Conservation (phyloP, 306 rosid species). For the Oemleria cerasiformis region DNA sequence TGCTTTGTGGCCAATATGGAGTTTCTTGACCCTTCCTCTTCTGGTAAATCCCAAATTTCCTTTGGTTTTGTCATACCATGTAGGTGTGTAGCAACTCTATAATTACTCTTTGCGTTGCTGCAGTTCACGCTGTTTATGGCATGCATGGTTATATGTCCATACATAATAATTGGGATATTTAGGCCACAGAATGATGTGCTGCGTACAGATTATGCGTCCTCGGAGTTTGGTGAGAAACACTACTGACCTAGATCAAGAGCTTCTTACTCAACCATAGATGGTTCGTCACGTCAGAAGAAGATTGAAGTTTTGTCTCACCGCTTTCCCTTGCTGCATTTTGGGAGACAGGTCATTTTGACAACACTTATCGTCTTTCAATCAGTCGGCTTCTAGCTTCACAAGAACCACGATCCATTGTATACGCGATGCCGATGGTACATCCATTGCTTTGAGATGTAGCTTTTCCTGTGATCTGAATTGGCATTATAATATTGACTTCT, state of each 20-base stretch:
- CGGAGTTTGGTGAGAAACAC: conserved; percentile 41
- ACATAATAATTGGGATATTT: conserved; percentile 64
- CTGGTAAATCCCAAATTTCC: conserved; percentile 49
- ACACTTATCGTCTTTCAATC: conserved; percentile 38
- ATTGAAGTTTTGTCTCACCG: conserved; percentile 21
- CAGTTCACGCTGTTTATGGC: conserved; percentile 99
- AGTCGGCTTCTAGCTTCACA: conserved; percentile 24
- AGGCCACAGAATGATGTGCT: conserved; percentile 61
- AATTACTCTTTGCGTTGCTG: conserved; percentile 34
- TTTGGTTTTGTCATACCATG: conserved; percentile 8
- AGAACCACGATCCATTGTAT: conserved; percentile 12
- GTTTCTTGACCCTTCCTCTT: conserved; percentile 91
- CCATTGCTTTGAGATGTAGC: conserved; percentile 29
- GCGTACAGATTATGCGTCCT: conserved; percentile 74
- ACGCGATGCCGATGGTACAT: conserved; percentile 9
- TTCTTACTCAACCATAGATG: conserved; percentile 39
- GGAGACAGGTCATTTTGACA: conserved; percentile 23
- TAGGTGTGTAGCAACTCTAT: conserved; percentile 21
- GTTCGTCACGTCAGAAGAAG: conserved; percentile 26
- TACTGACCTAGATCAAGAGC: conserved; percentile 57
- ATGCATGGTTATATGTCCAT: conserved; percentile 83
- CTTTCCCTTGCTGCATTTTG: conserved; percentile 34
- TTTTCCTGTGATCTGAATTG: conserved; percentile 11
- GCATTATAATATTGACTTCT: background rate
- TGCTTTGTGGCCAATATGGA: conserved; percentile 98